These are phyloP conservation scores for Bisporella sp. DNA, from an alignment of 2,329 filamentous ascomycete genomes.

Conservation along the genomic window DNA sequence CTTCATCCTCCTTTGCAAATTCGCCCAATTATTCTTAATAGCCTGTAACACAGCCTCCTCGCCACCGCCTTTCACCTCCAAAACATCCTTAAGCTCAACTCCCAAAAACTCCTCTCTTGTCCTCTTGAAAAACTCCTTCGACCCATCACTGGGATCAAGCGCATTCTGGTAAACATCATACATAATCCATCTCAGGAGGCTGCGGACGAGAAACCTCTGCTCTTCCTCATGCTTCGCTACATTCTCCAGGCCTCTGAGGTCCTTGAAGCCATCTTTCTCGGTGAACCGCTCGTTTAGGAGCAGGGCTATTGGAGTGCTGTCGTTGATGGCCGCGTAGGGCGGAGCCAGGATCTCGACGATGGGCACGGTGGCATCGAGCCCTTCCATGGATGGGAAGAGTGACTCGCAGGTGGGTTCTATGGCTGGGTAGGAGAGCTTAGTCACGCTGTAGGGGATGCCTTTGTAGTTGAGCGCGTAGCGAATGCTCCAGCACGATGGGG, in stretches of 20 bases:
- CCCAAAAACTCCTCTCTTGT: slow-evolving; percentile 8
- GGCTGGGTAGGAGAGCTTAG: slow-evolving; percentile 13
- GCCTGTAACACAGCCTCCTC: slow-evolving; percentile 9
- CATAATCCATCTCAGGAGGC: slow-evolving; percentile 8
- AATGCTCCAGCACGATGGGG: slow-evolving; percentile 12
- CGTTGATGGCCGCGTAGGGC: slow-evolving; percentile 11
- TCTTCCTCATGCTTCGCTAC: slow-evolving; percentile 6
- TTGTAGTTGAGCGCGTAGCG: slow-evolving; percentile 15
- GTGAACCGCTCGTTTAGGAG: slow-evolving; percentile 16
- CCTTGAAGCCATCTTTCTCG: slow-evolving; percentile 9
- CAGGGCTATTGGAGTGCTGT: slow-evolving; percentile 12
- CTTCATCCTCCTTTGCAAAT: slow-evolving; percentile 13
- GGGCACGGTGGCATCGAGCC: slow-evolving; percentile 11
- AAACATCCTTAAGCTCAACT: slow-evolving; percentile 4
- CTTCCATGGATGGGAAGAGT: slow-evolving; percentile 9
- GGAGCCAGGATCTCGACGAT: slow-evolving; percentile 14
- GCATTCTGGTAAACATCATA: slow-evolving; percentile 14
- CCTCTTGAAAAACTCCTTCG: slow-evolving; percentile 13
- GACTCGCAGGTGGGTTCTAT: slow-evolving; percentile 13
- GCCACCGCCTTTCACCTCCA: slow-evolving; percentile 6
- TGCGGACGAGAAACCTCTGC: background rate
- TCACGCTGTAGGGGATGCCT: slow-evolving; percentile 10
- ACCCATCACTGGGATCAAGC: slow-evolving; percentile 12
- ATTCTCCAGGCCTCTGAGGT: slow-evolving; percentile 10
- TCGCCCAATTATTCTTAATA: slow-evolving; percentile 6